Conservation (phyloP, 768 basidiomycete genomes). For the Leccinellum albellum region DNA sequence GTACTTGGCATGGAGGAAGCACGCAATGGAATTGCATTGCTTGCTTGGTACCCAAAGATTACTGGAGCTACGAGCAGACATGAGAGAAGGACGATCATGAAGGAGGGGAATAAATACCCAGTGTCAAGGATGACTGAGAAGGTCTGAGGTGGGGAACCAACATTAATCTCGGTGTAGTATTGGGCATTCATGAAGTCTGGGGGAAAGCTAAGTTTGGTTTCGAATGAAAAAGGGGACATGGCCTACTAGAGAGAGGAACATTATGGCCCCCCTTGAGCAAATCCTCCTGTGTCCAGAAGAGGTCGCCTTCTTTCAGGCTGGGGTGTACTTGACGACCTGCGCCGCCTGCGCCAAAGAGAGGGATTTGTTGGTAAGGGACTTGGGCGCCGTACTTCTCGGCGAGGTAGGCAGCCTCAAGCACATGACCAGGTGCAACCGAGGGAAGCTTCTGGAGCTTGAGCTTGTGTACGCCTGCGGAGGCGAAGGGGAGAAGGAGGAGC, state of each 20-base stretch:
- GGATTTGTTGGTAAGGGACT: slow-evolving; percentile 45
- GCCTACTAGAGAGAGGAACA: slow-evolving; percentile 76
- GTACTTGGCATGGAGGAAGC: slow-evolving; percentile 95
- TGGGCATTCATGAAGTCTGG: slow-evolving; percentile 98
- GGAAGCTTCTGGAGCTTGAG: slow-evolving; percentile 88
- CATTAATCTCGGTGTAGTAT: slow-evolving; percentile 83
- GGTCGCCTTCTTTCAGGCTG: slow-evolving; percentile 48
- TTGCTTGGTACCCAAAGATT: slow-evolving; percentile 92
- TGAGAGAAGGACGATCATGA: slow-evolving; percentile 19
- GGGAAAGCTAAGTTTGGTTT: background rate
- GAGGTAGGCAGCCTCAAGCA: slow-evolving; percentile 77
- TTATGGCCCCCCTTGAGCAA: slow-evolving; percentile 69
- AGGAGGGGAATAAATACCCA: slow-evolving; percentile 43
- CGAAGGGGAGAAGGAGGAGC: slow-evolving; percentile 44
- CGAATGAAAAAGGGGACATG: background rate
- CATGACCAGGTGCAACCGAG: slow-evolving; percentile 53
- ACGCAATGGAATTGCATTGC: slow-evolving; percentile 82
- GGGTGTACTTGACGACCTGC: slow-evolving; percentile 59
- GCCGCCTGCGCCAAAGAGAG: slow-evolving; percentile 73
- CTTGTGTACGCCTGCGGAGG: slow-evolving; percentile 62
- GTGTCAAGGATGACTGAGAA: slow-evolving; percentile 97
- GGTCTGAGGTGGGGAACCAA: slow-evolving; percentile 81
- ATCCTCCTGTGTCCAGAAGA: slow-evolving; percentile 81
- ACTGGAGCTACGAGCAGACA: slow-evolving; percentile 54
- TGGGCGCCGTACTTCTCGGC: slow-evolving; percentile 85